Conservation (phyloP, 441 rosid species). For the Sinapis alba region DNA sequence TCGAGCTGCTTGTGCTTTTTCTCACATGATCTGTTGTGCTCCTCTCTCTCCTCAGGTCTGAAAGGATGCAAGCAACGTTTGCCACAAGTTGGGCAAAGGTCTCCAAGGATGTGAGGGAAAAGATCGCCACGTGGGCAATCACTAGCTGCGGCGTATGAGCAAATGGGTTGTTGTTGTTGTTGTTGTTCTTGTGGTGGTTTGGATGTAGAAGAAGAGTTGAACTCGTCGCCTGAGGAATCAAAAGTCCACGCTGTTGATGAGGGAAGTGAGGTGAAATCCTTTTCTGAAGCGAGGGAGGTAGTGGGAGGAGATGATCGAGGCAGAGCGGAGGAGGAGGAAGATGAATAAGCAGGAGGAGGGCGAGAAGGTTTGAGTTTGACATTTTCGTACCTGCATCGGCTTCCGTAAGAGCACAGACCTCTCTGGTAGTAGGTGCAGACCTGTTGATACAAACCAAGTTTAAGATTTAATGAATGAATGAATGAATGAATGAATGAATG, state of each 20-base stretch:
- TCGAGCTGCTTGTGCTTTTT: conserved; percentile 30
- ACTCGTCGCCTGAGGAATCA: conserved; percentile 59
- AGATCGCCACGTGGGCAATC: conserved; percentile 81
- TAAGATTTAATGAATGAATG: neutral
- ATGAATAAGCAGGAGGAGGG: conserved; percentile 53
- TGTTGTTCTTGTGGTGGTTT: no score
- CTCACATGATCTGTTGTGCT: conserved; percentile 63
- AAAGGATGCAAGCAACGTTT: conserved; percentile 94
- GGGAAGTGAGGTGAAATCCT: conserved; percentile 34
- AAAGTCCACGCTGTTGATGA: conserved; percentile 50
- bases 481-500: no score
- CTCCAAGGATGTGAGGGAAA: conserved; percentile 92
- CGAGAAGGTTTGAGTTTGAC: conserved; percentile 66
- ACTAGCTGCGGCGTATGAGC: conserved; percentile 95
- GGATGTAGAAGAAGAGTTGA: conserved; percentile 68
- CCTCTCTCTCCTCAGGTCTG: conserved; percentile 77
- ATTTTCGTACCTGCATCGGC: conserved; percentile 89
- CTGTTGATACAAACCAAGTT: conserved; percentile 28
- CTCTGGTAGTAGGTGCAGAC: conserved; percentile 88
- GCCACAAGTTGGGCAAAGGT: conserved; percentile 82
- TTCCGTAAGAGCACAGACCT: conserved; percentile 85
- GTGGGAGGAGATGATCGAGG: neutral
- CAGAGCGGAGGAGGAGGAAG: conserved; percentile 42
- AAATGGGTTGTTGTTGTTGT: conserved; percentile 69
- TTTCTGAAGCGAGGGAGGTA: conserved; percentile 9